phyloP scores from a whole-genome alignment of 768 basidiomycete genomes.

The Hericium erinaceus region DNA sequence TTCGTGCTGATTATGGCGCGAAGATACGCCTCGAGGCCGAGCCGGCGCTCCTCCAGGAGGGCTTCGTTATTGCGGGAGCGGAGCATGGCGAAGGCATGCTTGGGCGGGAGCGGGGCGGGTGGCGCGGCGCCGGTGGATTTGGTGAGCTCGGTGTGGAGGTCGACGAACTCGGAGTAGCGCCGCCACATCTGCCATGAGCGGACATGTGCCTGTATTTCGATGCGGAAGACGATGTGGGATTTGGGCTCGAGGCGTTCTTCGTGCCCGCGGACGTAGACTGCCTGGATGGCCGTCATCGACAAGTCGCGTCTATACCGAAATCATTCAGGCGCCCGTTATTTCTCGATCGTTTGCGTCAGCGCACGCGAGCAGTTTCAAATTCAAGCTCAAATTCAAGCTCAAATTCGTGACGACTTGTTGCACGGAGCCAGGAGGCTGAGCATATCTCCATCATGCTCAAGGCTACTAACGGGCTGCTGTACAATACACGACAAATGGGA shows the following conservation, averaged over 20 bases:
- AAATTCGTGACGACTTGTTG: too few species aligned
- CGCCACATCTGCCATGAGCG: slow-evolving; percentile 92
- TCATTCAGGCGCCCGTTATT: too few species aligned
- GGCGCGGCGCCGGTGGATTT: slow-evolving; percentile 76
- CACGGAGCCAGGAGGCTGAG: too few species aligned
- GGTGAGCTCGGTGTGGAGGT: slow-evolving; percentile 73
- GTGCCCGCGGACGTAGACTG: slow-evolving; percentile 57
- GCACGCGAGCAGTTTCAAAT: too few species aligned
- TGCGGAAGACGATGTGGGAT: slow-evolving; percentile 72
- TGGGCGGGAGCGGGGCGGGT: slow-evolving; percentile 74
- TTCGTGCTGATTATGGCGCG: slow-evolving; percentile 76
- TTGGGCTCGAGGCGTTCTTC: slow-evolving; percentile 66
- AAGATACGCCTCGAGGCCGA: slow-evolving; percentile 75
- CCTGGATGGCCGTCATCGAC: slow-evolving; percentile 66
- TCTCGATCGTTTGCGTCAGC: neutral
- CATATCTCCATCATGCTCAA: too few species aligned
- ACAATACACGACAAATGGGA: too few species aligned
- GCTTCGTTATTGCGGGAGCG: slow-evolving; percentile 48
- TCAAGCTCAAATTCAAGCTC: too few species aligned
- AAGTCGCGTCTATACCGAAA: neutral
- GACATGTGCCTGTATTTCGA: slow-evolving; percentile 80
- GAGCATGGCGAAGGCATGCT: slow-evolving; percentile 66
- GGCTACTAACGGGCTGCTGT: too few species aligned
- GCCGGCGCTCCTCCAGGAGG: slow-evolving; percentile 67
- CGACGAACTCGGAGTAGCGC: slow-evolving; percentile 91